Base-by-base conservation (phyloP, 2,329 filamentous ascomycete species). In the Fusarium sterilihyphosum region DNA sequence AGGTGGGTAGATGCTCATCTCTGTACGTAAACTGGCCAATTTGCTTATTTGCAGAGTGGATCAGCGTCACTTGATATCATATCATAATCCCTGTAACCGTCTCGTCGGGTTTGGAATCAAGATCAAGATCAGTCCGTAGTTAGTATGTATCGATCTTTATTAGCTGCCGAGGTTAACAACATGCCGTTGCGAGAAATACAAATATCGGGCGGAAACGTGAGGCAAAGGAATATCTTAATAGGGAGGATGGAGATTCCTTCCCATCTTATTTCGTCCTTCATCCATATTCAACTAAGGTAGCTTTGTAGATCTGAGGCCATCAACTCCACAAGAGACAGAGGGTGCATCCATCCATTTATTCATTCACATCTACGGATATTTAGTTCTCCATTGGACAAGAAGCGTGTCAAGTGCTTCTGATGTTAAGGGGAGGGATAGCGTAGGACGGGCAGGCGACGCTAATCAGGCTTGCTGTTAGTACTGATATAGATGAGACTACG, bases 251-350 rank as follows among this genome's bases (percentile, higher is more conserved):
- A 37, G 5, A 17, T 22, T 35, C 13, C 35, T 33, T 29, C 33
- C 33, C 33, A 35, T 29, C 43, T 24, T 59, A 10, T 52, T 18
- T n/a, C 24, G 50, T 26, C 22, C 26, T 57, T 11, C 50, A 31
- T 53, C 40, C 13, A 29, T 46, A 24, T n/a, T 35, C 56, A 33
- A 40, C 22, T 13, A 40, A 12, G 37, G 18, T n/a, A 58, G 24
- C 20, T 26, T 38, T 29, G 24, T 18, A 18, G 52, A 41, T 41
- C 20, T 29, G 31, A 17, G 46, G n/a, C n/a, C n/a, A 29, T 41
- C 44, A 70, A 38, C 66, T 71, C 66, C 68, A 71, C 68, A 43
- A 71, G n/a, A 40, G 65, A 53, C 12, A 54, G 22, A 31, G 57
- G 33, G 33, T 35, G 33, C 10, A 16, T 35, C 33, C 12, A 46